These are phyloP conservation scores for Rhizopogon parksii DNA, from an alignment of 1,284 basidiomycete genomes.

Conservation along the genomic window DNA sequence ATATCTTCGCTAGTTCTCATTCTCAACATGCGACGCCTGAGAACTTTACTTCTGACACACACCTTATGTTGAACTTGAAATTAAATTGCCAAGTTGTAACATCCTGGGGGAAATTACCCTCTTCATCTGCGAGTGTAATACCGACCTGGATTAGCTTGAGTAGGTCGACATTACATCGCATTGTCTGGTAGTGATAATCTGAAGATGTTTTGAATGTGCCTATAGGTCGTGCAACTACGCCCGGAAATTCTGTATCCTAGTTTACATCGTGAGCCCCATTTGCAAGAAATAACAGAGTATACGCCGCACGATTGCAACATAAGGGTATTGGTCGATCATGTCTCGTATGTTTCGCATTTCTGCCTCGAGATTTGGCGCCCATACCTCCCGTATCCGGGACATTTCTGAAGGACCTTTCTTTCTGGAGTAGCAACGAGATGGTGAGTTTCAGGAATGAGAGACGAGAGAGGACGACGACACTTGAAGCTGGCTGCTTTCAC, in stretches of 20 bases:
- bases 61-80: constrained; percentile 90
- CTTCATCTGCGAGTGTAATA: constrained; percentile 89
- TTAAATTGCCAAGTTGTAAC: constrained; percentile 99
- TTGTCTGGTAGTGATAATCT: constrained; percentile 99
- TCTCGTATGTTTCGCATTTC: constrained; percentile 89
- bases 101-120: constrained; percentile 85
- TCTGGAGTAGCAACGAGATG: neutral
- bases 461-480: too few relatives aligned
- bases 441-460: neutral
- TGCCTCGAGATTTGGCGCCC: constrained; percentile 87
- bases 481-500: too few relatives aligned
- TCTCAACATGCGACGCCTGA: neutral
- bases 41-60: constrained; percentile 28
- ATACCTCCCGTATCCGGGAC: constrained; percentile 86
- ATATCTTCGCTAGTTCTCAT: constrained; percentile 55
- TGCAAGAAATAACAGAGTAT: constrained; percentile 12
- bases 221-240: constrained; percentile 95
- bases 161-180: constrained; percentile 98
- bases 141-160: constrained; percentile 98
- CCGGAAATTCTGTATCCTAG: constrained; percentile 98
- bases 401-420: constrained; percentile 24
- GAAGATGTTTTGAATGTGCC: constrained; percentile 94
- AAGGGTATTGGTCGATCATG: constrained; percentile 86
- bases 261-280: constrained; percentile 14
- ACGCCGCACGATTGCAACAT: constrained; percentile 79